phyloP scores from a whole-genome alignment of 2,329 filamentous ascomycete genomes.

The Cladobotryum mycophilum region DNA sequence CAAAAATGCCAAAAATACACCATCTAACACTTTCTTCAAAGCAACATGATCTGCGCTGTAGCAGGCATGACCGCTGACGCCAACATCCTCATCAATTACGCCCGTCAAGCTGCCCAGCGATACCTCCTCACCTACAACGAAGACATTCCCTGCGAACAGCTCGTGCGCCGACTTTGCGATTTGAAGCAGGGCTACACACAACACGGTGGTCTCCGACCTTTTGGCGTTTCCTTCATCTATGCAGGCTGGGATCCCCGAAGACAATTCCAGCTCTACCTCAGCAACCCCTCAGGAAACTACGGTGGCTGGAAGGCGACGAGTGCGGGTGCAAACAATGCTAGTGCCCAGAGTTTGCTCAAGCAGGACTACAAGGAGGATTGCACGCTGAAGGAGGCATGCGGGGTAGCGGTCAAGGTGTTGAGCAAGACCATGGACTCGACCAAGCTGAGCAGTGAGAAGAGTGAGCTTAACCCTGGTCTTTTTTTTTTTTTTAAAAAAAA shows the following conservation, averaged over 20 bases:
- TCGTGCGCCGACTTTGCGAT: constrained; percentile 93
- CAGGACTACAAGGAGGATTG: constrained; percentile 99
- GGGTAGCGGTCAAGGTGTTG: constrained; percentile 94
- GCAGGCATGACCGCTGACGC: constrained; percentile 99
- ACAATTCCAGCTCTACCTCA: constrained; percentile 98
- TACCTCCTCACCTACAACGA: constrained; percentile 99
- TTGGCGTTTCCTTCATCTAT: constrained; percentile 99
- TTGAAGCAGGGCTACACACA: constrained; percentile 99
- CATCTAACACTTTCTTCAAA: constrained; percentile 29
- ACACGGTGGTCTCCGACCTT: constrained; percentile 94
- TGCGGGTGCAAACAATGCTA: constrained; percentile 96
- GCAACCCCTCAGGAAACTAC: constrained; percentile 98
- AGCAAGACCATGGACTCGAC: constrained; percentile 99
- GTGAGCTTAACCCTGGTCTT: constrained; percentile 46
- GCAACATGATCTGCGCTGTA: constrained; percentile 99
- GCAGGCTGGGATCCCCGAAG: constrained; percentile 94
- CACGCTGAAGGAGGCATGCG: constrained; percentile 90
- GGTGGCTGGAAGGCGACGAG: constrained; percentile 99
- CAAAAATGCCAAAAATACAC: not conserved
- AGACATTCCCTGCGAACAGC: constrained; percentile 98
- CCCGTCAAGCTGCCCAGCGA: constrained; percentile 89
- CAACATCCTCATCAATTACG: constrained; percentile 99
- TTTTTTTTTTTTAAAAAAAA: not conserved
- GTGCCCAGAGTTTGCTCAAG: constrained; percentile 92
- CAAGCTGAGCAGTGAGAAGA: constrained; percentile 98